Evolutionary conservation across 495 filamentous ascomycete genomes (phyloP).

Genomic region (Daldinia vernicosa): DNA sequence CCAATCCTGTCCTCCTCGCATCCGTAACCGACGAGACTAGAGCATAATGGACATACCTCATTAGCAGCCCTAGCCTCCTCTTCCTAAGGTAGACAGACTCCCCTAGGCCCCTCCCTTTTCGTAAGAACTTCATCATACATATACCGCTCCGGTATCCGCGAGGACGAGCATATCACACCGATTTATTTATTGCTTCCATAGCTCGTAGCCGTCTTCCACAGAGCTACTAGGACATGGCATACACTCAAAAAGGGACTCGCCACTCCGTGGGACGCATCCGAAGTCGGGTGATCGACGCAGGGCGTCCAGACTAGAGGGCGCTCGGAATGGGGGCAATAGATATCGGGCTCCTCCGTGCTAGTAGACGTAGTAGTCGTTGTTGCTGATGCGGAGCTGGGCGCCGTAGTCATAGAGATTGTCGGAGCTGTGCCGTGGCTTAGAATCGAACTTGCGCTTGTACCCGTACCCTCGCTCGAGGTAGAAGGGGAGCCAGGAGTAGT

Average conservation of each 20-base stretch:
- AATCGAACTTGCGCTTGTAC: not conserved
- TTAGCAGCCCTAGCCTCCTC: not conserved
- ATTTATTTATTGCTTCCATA: not conserved
- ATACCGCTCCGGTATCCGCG: not conserved
- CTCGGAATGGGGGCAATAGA: slow-evolving; percentile 14
- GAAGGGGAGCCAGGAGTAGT: not conserved
- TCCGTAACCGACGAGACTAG: not conserved
- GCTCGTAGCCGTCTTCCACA: slow-evolving; percentile 2
- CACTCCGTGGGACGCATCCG: not conserved
- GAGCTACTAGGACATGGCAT: not conserved
- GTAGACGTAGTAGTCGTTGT: not conserved
- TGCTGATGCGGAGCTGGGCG: not conserved
- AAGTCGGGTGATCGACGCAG: slow-evolving; percentile 4
- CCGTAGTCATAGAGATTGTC: not conserved
- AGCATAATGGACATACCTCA: not conserved
- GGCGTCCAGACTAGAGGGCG: slow-evolving; percentile 16
- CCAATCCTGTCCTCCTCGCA: not conserved
- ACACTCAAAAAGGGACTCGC: not conserved
- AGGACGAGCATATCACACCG: not conserved
- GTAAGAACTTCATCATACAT: no score
- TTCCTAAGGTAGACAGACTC: not conserved
- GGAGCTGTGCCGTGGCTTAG: not conserved
- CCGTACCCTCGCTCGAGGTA: not conserved
- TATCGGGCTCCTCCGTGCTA: not conserved
- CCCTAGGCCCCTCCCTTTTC: not conserved